These are phyloP conservation scores for Cymodocea nodosa DNA, from an alignment of 116 monocot species.

Conservation along the genomic window DNA sequence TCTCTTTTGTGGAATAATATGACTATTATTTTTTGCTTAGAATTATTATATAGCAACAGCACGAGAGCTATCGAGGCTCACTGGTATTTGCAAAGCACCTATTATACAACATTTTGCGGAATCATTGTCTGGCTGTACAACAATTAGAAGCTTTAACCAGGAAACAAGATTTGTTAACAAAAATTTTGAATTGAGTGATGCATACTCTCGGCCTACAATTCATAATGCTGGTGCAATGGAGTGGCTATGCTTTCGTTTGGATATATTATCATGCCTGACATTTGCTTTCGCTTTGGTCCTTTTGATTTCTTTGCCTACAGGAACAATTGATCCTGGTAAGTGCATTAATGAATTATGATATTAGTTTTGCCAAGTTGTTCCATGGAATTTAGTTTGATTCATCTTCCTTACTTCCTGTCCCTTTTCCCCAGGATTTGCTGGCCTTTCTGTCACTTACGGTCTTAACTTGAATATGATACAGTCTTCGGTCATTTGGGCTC, in stretches of 20 bases:
- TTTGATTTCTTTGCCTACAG: slow-evolving; percentile 49
- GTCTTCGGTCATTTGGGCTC: slow-evolving; percentile 46
- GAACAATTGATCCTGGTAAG: slow-evolving; percentile 72
- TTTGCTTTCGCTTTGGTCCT: slow-evolving; percentile 77
- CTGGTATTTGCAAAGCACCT: slow-evolving; percentile 70
- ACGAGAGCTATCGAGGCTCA: slow-evolving; percentile 59
- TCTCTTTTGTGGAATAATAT: not conserved
- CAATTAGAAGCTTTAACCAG: slow-evolving; percentile 67
- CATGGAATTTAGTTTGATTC: not conserved
- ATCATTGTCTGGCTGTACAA: slow-evolving; percentile 57
- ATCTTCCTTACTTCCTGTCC: not conserved
- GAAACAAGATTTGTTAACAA: slow-evolving; percentile 41
- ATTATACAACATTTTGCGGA: slow-evolving; percentile 91
- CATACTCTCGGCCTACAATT: slow-evolving; percentile 62
- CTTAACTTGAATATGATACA: slow-evolving; percentile 66
- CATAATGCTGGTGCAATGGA: slow-evolving; percentile 58
- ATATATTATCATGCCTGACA: slow-evolving; percentile 50
- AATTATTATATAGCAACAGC: slow-evolving; percentile 70
- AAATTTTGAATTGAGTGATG: slow-evolving; percentile 47
- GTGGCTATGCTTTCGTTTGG: slow-evolving; percentile 71
- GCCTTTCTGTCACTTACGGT: slow-evolving; percentile 77
- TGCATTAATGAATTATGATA: not conserved
- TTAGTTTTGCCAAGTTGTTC: not conserved
- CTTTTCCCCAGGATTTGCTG: slow-evolving; percentile 45
- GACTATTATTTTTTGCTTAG: slow-evolving; percentile 15